Base-by-base conservation (phyloP, 179 eudicot species). In the Carnegiea gigantea region DNA sequence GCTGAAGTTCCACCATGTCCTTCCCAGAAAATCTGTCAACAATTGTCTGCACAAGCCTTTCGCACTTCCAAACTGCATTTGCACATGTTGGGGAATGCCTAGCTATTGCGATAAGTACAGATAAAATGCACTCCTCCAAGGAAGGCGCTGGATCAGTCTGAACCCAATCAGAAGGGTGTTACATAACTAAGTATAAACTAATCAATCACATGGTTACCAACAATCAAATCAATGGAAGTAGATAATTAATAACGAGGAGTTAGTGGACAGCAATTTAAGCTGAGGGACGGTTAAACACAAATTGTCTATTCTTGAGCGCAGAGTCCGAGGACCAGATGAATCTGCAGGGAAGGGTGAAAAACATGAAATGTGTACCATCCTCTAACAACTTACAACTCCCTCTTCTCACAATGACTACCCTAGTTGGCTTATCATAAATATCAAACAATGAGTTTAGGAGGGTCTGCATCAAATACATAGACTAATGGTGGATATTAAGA, bases 1-100 rank as follows among this genome's bases (percentile, higher is more conserved):
- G 78, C 87, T 83, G 79, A 49, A 86, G 81, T 77, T 89, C 91
- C 84, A 80, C 79, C 54, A 81, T 86, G 75, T 91, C 91, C 24
- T 87, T 87, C 60, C 82, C 78, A 10, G 86, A 80, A 81, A 95
- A 93, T 87, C 90, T 88, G 82, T 83, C 82, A 62, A 90, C 92
- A 86, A 95, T 75, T 70, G 91, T 87, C 83, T 90, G 92, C 81
- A 95, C 90, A 84, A 95, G 95, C 87, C 90, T 87, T 70, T 86
- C 89, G 76, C 92, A 91, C 81, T 90, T 92, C 92, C 91, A 84
- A 77, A 95, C 83, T 82, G 94, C 96, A 83, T 83, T 85, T 80
- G 96, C 90, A 80, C 92, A 87, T 65, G 92, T 89, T 59, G 94
- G 93, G 64, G 98, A 95, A 87, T 93, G 94, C 86, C 96, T 95